phyloP scores from a whole-genome alignment of 345 rosid genomes.

The Citrus sp. region DNA sequence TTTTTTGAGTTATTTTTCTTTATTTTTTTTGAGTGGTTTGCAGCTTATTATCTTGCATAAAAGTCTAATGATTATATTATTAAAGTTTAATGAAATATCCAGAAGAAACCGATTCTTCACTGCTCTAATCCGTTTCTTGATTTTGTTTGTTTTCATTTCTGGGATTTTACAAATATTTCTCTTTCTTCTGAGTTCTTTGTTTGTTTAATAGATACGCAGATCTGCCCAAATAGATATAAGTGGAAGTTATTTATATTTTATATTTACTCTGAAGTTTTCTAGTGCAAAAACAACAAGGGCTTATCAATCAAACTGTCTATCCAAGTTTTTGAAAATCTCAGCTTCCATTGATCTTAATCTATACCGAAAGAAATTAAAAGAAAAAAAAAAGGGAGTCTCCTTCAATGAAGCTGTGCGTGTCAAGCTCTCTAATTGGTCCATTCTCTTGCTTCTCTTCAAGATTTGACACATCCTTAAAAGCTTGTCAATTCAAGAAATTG shows the following conservation, averaged over 20 bases:
- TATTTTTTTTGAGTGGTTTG: not conserved
- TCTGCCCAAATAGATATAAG: constrained; percentile 7
- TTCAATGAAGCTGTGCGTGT: constrained; percentile 24
- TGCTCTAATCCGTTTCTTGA: not conserved
- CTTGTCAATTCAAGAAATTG: constrained; percentile 17
- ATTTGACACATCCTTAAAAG: constrained; percentile 18
- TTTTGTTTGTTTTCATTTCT: not conserved
- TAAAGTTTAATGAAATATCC: too few species aligned
- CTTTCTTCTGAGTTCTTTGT: constrained; percentile 1
- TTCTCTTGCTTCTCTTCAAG: constrained; percentile 12
- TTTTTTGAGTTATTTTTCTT: not conserved
- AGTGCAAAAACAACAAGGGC: not conserved
- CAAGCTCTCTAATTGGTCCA: constrained; percentile 22
- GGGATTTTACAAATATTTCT: constrained; percentile 11
- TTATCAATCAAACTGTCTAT: not conserved
- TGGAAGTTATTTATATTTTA: not conserved
- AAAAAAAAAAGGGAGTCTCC: not conserved
- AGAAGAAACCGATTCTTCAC: too few species aligned
- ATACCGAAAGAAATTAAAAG: not conserved
- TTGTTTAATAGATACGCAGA: constrained; percentile 11
- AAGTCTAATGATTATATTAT: not conserved
- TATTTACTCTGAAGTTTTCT: not conserved
- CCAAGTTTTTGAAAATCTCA: constrained; percentile 4
- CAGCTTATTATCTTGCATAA: not conserved
- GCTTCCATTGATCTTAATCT: not conserved